These are phyloP conservation scores for Saccharata proteae DNA, from an alignment of 2,329 filamentous ascomycete genomes.

Conservation along the genomic window DNA sequence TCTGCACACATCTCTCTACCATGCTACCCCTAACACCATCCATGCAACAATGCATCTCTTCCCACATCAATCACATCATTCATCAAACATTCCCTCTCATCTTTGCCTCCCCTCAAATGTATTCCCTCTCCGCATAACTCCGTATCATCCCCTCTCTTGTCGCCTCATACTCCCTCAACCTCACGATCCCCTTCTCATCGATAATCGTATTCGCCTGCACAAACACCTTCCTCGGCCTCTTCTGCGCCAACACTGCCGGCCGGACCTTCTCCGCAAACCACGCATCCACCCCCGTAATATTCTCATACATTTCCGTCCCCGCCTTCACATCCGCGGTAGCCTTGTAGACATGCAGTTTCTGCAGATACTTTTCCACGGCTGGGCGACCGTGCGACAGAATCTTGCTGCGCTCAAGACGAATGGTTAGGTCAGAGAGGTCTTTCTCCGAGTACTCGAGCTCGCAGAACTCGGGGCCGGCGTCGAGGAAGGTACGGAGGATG, in stretches of 20 bases:
- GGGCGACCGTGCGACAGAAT: conserved; percentile 73
- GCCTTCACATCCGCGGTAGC: conserved; percentile 70
- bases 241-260: conserved; percentile 61
- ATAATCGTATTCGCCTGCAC: conserved; percentile 84
- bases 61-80: too few relatives aligned
- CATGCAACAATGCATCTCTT: too few relatives aligned
- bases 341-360: conserved; percentile 89
- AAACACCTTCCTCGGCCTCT: conserved; percentile 80
- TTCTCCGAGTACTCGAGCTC: conserved; percentile 63
- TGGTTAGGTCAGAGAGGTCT: conserved; percentile 68
- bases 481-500: conserved; percentile 73
- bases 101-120: conserved; percentile 14
- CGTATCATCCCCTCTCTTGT: conserved; percentile 58
- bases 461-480: conserved; percentile 79
- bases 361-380: conserved; percentile 74
- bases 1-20: too few relatives aligned
- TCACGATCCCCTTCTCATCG: conserved; percentile 49
- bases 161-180: conserved; percentile 75
- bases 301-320: conserved; percentile 68
- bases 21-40: too few relatives aligned
- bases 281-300: conserved; percentile 72
- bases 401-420: conserved; percentile 73
- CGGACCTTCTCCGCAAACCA: conserved; percentile 77
- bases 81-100: neutral
- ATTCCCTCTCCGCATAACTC: conserved; percentile 25